phyloP scores from a whole-genome alignment of 768 basidiomycete species.

The Steccherinum ochraceum region DNA sequence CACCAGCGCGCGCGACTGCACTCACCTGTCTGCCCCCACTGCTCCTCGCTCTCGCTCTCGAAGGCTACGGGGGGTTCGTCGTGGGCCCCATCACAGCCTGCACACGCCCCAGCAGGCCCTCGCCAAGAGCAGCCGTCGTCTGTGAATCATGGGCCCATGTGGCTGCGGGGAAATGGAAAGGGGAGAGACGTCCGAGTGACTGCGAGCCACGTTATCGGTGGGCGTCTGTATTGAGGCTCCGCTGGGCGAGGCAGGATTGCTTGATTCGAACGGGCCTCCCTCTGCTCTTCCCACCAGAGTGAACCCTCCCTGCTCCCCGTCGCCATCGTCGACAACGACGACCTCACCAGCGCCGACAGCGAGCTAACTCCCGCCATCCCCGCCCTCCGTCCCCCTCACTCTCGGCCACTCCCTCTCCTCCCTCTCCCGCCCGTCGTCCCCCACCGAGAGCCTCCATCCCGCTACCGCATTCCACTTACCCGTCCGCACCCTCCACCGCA shows the following conservation, averaged over 20 bases:
- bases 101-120: no score
- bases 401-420: slow-evolving; percentile 20
- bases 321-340: slow-evolving; percentile 5
- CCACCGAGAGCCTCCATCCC: background rate
- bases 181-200: background rate
- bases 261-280: slow-evolving; percentile 1
- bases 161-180: background rate
- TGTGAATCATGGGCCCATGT: no score
- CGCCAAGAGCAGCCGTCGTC: no score
- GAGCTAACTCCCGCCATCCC: slow-evolving; percentile 17
- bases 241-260: background rate
- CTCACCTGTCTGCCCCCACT: no score
- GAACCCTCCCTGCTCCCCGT: background rate
- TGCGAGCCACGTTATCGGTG: background rate
- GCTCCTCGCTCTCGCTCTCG: no score
- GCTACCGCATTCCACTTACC: background rate
- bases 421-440: slow-evolving; percentile 16
- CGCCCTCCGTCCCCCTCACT: slow-evolving; percentile 12
- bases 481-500: no score
- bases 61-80: no score
- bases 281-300: slow-evolving; percentile 16
- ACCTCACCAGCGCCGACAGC: slow-evolving; percentile 23
- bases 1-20: no score
- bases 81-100: no score
- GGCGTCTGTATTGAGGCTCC: background rate